phyloP scores from a whole-genome alignment of 257 asterid species.

The Echium plantagineum region DNA sequence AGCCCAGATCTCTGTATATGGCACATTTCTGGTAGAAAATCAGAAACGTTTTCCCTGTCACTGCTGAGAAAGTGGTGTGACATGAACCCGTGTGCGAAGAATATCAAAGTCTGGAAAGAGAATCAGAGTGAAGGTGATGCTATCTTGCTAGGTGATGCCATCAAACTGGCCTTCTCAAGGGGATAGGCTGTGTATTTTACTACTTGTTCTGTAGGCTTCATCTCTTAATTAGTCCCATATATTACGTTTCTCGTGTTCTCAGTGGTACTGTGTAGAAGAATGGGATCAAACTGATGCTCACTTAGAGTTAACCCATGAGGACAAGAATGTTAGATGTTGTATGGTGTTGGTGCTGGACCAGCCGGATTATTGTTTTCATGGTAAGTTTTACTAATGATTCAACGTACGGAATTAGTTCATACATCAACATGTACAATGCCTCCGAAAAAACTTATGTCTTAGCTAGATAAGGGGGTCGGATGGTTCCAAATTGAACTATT shows the following conservation, averaged over 20 bases:
- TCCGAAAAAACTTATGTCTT: no score
- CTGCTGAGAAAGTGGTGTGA: constrained; percentile 24
- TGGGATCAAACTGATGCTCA: no score
- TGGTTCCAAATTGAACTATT: no score
- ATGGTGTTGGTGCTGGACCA: no score
- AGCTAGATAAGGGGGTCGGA: no score
- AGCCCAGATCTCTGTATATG: constrained; percentile 14
- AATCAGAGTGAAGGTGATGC: constrained; percentile 26
- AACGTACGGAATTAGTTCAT: no score
- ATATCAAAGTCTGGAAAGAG: constrained; percentile 37
- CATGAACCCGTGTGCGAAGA: constrained; percentile 6
- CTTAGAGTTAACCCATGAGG: no score
- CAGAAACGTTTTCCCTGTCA: constrained; percentile 11
- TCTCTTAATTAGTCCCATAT: background rate
- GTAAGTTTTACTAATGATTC: no score
- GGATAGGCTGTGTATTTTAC: background rate
- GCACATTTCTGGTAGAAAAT: constrained; percentile 18
- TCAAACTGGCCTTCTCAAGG: constrained; percentile 16
- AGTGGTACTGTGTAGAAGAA: no score
- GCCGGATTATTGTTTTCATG: no score
- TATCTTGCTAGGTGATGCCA: constrained; percentile 23
- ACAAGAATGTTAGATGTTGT: background rate
- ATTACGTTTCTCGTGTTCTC: no score
- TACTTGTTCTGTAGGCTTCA: background rate
- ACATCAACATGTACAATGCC: no score